Evolutionary conservation across 2,329 filamentous ascomycete species (phyloP).

Genomic region (Penicillium frequentans): DNA sequence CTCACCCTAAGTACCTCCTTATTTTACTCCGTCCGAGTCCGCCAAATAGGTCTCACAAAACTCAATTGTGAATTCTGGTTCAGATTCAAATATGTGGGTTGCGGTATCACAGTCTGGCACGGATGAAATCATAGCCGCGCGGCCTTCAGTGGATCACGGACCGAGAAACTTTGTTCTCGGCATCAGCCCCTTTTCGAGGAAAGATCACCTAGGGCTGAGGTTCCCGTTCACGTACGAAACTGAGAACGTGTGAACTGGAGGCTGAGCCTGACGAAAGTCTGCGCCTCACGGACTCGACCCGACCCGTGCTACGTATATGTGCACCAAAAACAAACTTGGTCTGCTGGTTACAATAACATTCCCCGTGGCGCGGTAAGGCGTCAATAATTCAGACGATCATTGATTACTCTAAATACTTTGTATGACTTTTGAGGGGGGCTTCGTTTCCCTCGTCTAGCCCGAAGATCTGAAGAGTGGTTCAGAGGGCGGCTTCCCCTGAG

Average conservation of each 20-base stretch:
- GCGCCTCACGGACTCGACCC: constrained; percentile 6
- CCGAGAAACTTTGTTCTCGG: constrained; percentile 12
- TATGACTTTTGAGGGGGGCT: background rate
- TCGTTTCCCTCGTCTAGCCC: background rate
- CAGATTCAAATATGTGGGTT: background rate
- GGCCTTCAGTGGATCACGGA: constrained; percentile 8
- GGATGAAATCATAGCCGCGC: constrained; percentile 15
- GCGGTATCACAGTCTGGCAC: background rate
- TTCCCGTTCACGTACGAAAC: background rate
- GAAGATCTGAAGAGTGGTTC: background rate
- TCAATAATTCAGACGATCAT: background rate
- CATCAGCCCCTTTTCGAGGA: constrained; percentile 2
- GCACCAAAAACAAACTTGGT: background rate
- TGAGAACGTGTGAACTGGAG: constrained; percentile 4
- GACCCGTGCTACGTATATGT: background rate
- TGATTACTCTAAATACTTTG: background rate
- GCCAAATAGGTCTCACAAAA: background rate
- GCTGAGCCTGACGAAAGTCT: constrained; percentile 12
- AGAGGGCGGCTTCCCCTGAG: background rate
- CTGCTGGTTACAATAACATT: background rate
- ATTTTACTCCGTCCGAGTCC: background rate
- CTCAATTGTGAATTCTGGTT: background rate
- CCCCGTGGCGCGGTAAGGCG: background rate
- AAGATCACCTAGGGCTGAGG: constrained; percentile 17
- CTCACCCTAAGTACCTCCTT: background rate